Evolutionary conservation across 2,329 filamentous ascomycete genomes (phyloP), one percentile per base, ranked within the genome.

Genomic region (Blumeria hordei): DNA sequence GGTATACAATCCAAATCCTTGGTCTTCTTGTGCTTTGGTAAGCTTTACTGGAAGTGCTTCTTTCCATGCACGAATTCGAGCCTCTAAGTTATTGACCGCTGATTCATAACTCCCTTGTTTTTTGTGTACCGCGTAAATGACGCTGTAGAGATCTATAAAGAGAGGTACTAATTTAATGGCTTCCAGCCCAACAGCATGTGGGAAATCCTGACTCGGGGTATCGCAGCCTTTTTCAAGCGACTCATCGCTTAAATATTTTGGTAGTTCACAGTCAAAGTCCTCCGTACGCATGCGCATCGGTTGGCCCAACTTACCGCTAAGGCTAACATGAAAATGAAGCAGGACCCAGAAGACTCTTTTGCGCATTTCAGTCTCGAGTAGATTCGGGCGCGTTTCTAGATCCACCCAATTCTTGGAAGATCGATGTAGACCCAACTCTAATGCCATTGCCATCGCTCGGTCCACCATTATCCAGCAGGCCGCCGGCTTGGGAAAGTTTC

Each of bases 291-390:
- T 74, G 1, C 81, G 77, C 75, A 92, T 84, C 0, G 86, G 86
- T 14, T 81, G 74, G 16, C 86, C 86, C 37, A 88, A 76, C 56
- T 84, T 85, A 18, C 84, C 84, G 60, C 79, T 79, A 9, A 90
- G 70, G n/a, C 77, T 78, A 9, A 84, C 72, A 57, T 79, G 74
- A 12, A 88, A 72, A 5, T 74, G 71, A 43, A 88, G 68, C 10
- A 88, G 72, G 6, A 73, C 73, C 83, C 85, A 93, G 71, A 86
- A 93, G 0, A 80, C 73, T 14, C 86, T 74, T 68, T 88, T 88
- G 28, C 85, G 75, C 67, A 88, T 74, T 65, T 93, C 85, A 57
- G 84, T 76, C 6, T 83, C 77, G 1, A 88, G 72, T n/a, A 69
- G 64, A 61, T 72, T 74, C 7, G 11, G 21, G 6, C 7, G 11